phyloP scores from a whole-genome alignment of 768 basidiomycete species.

The Lenzites betulinus region DNA sequence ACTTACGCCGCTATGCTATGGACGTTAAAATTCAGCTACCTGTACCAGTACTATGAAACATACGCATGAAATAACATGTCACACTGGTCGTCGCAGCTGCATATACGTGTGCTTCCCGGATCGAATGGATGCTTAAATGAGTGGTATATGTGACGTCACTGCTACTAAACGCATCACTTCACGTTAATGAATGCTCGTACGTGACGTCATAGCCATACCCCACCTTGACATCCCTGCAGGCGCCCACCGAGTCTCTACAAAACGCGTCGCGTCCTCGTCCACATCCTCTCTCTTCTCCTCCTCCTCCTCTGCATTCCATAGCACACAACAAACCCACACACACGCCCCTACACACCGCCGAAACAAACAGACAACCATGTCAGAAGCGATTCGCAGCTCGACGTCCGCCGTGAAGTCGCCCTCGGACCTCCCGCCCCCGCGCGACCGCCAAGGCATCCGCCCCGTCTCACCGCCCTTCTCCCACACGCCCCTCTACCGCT shows the following conservation, averaged over 20 bases:
- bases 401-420: conserved; percentile 23
- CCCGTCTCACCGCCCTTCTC: conserved; percentile 48
- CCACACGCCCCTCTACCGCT: conserved; percentile 43
- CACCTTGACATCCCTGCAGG: not conserved
- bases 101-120: too few species aligned
- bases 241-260: not conserved
- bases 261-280: not conserved
- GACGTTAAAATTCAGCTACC: too few species aligned
- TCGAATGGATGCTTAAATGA: too few species aligned
- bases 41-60: too few species aligned
- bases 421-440: conserved; percentile 31
- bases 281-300: not conserved
- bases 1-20: too few species aligned
- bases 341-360: too few species aligned
- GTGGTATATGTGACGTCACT: too few species aligned
- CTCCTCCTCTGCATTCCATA: not conserved
- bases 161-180: too few species aligned
- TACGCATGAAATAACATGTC: too few species aligned
- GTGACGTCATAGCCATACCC: not conserved
- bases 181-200: too few species aligned
- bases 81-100: too few species aligned
- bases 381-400: conserved; percentile 12
- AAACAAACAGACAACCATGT: conserved; percentile 9
- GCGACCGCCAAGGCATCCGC: conserved; percentile 32
- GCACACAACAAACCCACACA: too few species aligned